Conservation (phyloP, 2,329 filamentous ascomycete species). For the Cryoendolithus antarcticus region DNA sequence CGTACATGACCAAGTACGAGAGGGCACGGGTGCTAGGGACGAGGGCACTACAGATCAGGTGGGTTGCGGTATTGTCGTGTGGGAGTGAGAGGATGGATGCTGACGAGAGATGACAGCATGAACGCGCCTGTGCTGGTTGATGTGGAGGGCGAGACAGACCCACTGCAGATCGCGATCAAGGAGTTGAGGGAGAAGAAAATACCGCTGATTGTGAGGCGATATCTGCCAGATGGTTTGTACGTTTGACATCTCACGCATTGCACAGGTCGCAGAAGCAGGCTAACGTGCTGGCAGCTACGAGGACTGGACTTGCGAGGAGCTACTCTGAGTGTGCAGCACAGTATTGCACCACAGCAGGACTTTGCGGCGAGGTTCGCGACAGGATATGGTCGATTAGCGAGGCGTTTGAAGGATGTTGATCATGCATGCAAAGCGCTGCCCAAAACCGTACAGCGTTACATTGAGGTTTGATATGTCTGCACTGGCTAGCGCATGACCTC, state of each 20-base stretch:
- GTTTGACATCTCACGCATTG: constrained; percentile 26
- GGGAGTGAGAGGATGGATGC: constrained; percentile 2
- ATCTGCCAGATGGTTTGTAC: constrained; percentile 92
- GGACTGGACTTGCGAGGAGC: constrained; percentile 97
- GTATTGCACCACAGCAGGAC: too few species aligned
- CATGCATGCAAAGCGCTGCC: too few species aligned
- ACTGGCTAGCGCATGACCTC: too few species aligned
- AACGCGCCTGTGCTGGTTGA: constrained; percentile 95
- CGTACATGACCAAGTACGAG: constrained; percentile 99
- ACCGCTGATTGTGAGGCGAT: constrained; percentile 83
- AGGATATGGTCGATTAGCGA: too few species aligned
- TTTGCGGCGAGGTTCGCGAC: too few species aligned
- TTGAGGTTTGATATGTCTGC: too few species aligned
- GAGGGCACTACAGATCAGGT: constrained; percentile 91
- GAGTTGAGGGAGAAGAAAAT: constrained; percentile 98
- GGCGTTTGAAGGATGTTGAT: too few species aligned
- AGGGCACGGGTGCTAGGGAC: constrained; percentile 86
- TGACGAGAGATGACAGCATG: constrained; percentile 51
- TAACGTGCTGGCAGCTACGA: constrained; percentile 56
- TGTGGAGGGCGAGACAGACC: constrained; percentile 93
- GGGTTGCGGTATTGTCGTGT: constrained; percentile 19
- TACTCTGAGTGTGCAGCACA: constrained; percentile 41
- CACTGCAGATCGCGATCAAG: constrained; percentile 93
- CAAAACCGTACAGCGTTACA: too few species aligned
- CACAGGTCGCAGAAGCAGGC: constrained; percentile 1